Evolutionary conservation across 1,284 basidiomycete genomes (phyloP).

Genomic region (Tilletia caries): DNA sequence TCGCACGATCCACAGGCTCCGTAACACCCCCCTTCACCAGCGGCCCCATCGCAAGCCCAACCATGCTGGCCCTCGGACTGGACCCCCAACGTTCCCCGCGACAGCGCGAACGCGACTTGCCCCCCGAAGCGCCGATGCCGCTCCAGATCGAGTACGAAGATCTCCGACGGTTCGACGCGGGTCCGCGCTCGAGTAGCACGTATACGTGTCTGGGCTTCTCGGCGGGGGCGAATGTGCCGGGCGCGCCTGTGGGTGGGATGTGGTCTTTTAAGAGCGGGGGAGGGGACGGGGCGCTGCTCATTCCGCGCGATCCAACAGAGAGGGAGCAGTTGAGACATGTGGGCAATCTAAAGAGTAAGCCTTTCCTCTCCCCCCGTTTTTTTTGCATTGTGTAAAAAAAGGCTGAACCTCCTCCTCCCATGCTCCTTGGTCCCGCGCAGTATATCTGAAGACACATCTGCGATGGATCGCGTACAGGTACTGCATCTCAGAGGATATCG

Average conservation of each 20-base stretch:
- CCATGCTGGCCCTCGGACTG: too few relatives aligned
- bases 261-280: slow-evolving; percentile 36
- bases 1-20: too few relatives aligned
- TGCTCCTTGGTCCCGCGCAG: background rate
- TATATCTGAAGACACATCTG: background rate
- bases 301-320: slow-evolving; percentile 39
- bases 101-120: background rate
- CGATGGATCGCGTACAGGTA: slow-evolving; percentile 18
- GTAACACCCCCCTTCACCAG: too few relatives aligned
- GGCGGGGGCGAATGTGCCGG: slow-evolving; percentile 23
- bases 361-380: background rate
- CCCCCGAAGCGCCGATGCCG: slow-evolving; percentile 35
- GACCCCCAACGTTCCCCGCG: background rate
- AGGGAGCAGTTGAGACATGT: slow-evolving; percentile 33
- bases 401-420: background rate
- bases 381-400: background rate
- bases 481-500: slow-evolving; percentile 35
- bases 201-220: slow-evolving; percentile 32
- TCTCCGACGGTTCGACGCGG: slow-evolving; percentile 35
- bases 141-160: slow-evolving; percentile 31
- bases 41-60: too few relatives aligned
- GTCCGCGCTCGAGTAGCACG: slow-evolving; percentile 35
- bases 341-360: slow-evolving; percentile 34
- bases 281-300: slow-evolving; percentile 38
- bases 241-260: slow-evolving; percentile 29